A percentile compares a stretch with the other conserved stretches of the same genome.
phyloP scores from a whole-genome alignment of 192 early-diverging fungal species.

The Kickxella alabastrina region DNA sequence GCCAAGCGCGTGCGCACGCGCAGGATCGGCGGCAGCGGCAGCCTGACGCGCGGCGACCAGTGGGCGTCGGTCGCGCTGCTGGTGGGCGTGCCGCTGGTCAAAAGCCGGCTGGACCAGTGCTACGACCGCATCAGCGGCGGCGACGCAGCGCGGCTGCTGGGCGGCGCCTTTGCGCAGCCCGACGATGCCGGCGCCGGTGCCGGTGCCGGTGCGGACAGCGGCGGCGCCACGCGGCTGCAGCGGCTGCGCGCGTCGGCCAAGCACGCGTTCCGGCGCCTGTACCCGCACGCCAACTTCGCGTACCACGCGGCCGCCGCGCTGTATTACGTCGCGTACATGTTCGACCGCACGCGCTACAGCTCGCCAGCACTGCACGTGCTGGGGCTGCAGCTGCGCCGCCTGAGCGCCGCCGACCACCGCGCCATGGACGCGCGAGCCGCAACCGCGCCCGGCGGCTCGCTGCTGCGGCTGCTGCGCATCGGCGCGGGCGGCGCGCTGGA shows the following conservation, averaged over 20 bases:
- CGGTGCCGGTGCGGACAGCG: background rate
- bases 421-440: conserved; percentile 42
- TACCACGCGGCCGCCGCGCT: conserved; percentile 63
- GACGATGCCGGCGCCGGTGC: background rate
- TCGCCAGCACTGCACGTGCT: conserved; percentile 81
- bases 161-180: conserved; percentile 39
- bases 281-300: conserved; percentile 68
- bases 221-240: background rate
- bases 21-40: conserved; percentile 30
- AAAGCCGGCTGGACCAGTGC: conserved; percentile 65
- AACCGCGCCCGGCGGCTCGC: conserved; percentile 38
- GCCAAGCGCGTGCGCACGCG: conserved; percentile 65
- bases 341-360: conserved; percentile 76
- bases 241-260: conserved; percentile 2
- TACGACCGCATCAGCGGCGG: conserved; percentile 60
- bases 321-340: conserved; percentile 81
- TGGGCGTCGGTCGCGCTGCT: conserved; percentile 64
- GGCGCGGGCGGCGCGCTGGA: conserved; percentile 57
- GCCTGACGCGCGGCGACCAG: conserved; percentile 53
- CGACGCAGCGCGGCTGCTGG: conserved; percentile 64
- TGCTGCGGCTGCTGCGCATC: conserved; percentile 33
- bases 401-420: conserved; percentile 74
- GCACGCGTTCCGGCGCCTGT: conserved; percentile 55
- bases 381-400: conserved; percentile 72
- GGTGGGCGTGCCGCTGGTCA: conserved; percentile 71